Evolutionary conservation across 495 filamentous ascomycete genomes (phyloP).

Genomic region (Extremus antarcticus): DNA sequence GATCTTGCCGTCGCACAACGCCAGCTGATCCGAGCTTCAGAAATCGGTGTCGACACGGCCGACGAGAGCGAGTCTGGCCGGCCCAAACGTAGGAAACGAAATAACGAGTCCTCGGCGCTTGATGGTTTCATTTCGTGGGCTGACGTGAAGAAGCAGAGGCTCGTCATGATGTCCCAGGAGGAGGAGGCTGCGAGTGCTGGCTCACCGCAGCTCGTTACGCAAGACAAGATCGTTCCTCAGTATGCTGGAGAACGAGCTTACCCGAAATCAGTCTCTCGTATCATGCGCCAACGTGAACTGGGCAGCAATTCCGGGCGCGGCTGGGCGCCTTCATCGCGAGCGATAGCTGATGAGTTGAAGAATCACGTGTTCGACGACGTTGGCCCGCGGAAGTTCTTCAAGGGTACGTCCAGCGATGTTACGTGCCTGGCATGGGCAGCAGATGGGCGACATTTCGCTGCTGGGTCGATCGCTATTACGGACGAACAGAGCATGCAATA

Average conservation of each 20-base stretch:
- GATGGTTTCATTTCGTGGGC: constrained; percentile 13
- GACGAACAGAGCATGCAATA: constrained; percentile 74
- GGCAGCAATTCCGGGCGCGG: constrained; percentile 19
- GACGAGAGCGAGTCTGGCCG: not conserved
- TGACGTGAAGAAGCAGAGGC: not conserved
- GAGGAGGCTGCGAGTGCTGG: not conserved
- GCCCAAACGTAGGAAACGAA: not conserved
- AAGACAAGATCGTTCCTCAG: not conserved
- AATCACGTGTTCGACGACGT: constrained; percentile 22
- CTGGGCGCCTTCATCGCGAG: constrained; percentile 4
- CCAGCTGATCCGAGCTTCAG: not conserved
- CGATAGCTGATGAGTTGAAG: constrained; percentile 19
- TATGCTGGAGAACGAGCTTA: constrained; percentile 1
- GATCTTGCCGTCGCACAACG: not conserved
- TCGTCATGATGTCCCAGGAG: not conserved
- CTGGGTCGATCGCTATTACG: constrained; percentile 60
- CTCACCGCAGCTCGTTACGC: constrained; percentile 1
- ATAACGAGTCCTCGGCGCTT: constrained; percentile 1
- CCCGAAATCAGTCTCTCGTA: constrained; percentile 7
- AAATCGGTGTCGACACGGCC: not conserved
- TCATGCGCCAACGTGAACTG: constrained; percentile 27
- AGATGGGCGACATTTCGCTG: constrained; percentile 33
- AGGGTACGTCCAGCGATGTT: constrained; percentile 45
- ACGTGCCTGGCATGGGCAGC: constrained; percentile 45
- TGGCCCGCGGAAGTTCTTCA: constrained; percentile 23